Conservation (phyloP, 306 rosid species). For the Cicer cuneatum region DNA sequence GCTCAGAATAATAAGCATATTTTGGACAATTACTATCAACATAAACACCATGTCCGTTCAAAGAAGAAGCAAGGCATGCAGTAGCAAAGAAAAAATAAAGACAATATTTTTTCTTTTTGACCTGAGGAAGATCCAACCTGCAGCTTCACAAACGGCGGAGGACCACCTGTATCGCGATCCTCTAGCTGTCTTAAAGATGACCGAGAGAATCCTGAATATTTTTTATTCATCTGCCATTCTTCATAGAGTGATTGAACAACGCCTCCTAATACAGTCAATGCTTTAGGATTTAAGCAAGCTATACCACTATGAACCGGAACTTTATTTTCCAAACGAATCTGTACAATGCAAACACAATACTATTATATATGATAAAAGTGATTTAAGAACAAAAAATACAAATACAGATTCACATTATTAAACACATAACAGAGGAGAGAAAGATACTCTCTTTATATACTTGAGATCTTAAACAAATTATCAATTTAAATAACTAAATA, state of each 20-base stretch:
- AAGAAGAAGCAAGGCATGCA: neutral
- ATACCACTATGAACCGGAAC: constrained; percentile 64
- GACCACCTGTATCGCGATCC: constrained; percentile 69
- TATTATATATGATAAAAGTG: constrained; percentile 3
- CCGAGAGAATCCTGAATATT: constrained; percentile 80
- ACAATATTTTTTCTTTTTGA: constrained; percentile 30
- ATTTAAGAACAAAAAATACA: constrained; percentile 20
- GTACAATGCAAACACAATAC: constrained; percentile 48
- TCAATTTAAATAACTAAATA: constrained; percentile 3
- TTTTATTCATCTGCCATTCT: constrained; percentile 92
- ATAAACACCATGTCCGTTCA: neutral
- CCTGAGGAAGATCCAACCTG: constrained; percentile 69
- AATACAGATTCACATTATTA: constrained; percentile 5
- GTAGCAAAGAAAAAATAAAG: constrained; percentile 16
- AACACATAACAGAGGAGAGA: constrained; percentile 15
- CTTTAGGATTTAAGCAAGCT: constrained; percentile 75
- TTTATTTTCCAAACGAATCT: constrained; percentile 83
- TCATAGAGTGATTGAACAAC: constrained; percentile 80
- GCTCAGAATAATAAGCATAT: constrained; percentile 16
- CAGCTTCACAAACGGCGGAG: constrained; percentile 96
- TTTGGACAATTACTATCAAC: constrained; percentile 12
- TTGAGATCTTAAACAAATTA: constrained; percentile 4
- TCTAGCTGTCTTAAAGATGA: constrained; percentile 61
- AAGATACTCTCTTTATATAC: neutral
- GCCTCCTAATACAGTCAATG: constrained; percentile 77